Evolutionary conservation across 2,329 filamentous ascomycete species (phyloP).

Genomic region (Venturia asperata): DNA sequence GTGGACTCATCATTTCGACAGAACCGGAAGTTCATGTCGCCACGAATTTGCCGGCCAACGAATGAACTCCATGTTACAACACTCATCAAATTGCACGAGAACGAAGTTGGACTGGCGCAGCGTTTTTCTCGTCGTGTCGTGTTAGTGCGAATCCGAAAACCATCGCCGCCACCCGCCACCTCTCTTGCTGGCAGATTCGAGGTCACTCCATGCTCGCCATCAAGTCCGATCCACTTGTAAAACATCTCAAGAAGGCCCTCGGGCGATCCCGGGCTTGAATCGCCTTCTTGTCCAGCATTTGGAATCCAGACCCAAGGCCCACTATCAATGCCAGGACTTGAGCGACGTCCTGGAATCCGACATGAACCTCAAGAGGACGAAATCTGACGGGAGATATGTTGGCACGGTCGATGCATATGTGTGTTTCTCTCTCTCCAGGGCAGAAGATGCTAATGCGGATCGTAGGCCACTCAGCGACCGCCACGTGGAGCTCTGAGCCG

Average conservation of each 20-base stretch:
- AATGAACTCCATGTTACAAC: background rate
- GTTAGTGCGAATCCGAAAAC: background rate
- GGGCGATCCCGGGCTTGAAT: background rate
- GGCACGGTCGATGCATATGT: conserved; percentile 1
- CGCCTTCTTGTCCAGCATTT: background rate
- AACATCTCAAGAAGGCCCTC: background rate
- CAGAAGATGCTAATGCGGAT: conserved; percentile 28
- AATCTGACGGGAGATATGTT: background rate
- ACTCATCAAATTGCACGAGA: background rate
- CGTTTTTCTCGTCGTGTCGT: background rate
- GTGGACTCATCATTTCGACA: background rate
- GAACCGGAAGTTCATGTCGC: background rate
- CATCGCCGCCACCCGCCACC: background rate
- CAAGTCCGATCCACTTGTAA: too few species aligned
- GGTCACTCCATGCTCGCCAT: background rate
- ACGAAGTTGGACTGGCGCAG: background rate
- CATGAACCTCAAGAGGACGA: background rate
- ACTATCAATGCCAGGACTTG: conserved; percentile 5
- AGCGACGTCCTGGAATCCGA: background rate
- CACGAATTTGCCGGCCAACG: background rate
- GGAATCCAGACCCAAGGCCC: background rate
- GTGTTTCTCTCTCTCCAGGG: conserved; percentile 5
- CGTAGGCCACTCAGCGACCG: conserved; percentile 37
- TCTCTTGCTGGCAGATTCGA: background rate
- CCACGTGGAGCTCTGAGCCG: conserved; percentile 28